These are phyloP conservation scores for Ganoderma sinense DNA, from an alignment of 1,284 basidiomycete species.

Conservation along the genomic window DNA sequence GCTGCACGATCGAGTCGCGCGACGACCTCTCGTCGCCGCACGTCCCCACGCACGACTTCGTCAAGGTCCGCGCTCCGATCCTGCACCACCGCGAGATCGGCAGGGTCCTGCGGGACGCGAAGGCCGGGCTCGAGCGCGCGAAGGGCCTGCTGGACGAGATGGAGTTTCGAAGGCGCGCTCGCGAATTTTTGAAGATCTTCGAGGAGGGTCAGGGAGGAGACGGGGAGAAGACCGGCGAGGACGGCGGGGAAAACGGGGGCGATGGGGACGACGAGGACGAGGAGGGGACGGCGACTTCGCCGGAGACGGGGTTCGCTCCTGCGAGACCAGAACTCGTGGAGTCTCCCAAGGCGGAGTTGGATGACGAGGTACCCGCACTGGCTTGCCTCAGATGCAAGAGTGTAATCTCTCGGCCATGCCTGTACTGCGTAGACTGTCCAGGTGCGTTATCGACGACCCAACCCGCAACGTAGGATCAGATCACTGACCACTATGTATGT, in stretches of 20 bases:
- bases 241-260: background rate
- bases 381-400: constrained; percentile 25
- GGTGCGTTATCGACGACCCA: constrained; percentile 10
- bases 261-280: background rate
- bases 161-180: background rate
- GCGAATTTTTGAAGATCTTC: background rate
- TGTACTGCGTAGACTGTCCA: constrained; percentile 40
- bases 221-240: background rate
- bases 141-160: constrained; percentile 19
- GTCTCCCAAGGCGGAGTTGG: constrained; percentile 6
- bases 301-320: background rate
- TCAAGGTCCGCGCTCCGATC: constrained; percentile 38
- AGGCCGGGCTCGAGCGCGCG: constrained; percentile 30
- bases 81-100: constrained; percentile 35
- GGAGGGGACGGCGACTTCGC: background rate
- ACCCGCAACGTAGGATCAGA: background rate
- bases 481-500: background rate
- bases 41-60: constrained; percentile 38
- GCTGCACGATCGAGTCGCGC: constrained; percentile 11
- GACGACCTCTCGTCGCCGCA: constrained; percentile 34
- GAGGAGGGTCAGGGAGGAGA: background rate
- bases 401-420: constrained; percentile 31
- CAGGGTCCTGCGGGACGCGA: constrained; percentile 21
- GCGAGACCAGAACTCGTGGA: background rate
- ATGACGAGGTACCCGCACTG: constrained; percentile 4